Percentiles rank a stretch among this genome's conserved stretches.
These are phyloP conservation scores for Cystobasidium tubakii DNA, from an alignment of 768 basidiomycete genomes.

Conservation along the genomic window DNA sequence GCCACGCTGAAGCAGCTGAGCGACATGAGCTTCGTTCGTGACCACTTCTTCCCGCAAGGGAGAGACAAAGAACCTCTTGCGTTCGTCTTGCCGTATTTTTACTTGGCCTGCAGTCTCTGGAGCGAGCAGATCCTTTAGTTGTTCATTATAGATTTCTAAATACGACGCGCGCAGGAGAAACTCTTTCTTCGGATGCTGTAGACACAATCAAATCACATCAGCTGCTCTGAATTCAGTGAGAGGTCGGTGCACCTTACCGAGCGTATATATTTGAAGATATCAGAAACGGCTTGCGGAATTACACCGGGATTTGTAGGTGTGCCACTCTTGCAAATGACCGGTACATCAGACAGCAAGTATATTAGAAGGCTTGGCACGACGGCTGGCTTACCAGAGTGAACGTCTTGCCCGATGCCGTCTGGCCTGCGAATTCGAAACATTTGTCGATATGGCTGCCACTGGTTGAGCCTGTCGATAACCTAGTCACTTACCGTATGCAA, in stretches of 20 bases:
- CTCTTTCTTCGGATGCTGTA: constrained; percentile 66
- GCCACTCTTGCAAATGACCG: constrained; percentile 52
- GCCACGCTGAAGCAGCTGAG: constrained; percentile 75
- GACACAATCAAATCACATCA: neutral
- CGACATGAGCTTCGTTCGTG: constrained; percentile 77
- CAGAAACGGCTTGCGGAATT: constrained; percentile 84
- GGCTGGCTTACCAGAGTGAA: constrained; percentile 53
- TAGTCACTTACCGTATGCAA: constrained; percentile 58
- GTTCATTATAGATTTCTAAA: constrained; percentile 57
- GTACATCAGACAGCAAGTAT: no score
- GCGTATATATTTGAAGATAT: constrained; percentile 80
- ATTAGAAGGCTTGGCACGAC: no score
- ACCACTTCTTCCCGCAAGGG: constrained; percentile 91
- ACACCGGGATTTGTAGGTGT: constrained; percentile 73
- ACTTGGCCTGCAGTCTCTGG: constrained; percentile 42
- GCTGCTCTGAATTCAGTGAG: no score
- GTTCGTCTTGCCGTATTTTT: constrained; percentile 44
- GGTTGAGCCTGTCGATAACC: no score
- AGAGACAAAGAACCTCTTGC: constrained; percentile 53
- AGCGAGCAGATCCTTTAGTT: constrained; percentile 72
- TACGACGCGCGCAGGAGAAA: constrained; percentile 95
- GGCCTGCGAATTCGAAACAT: constrained; percentile 49
- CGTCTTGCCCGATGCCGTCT: constrained; percentile 77
- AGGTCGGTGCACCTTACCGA: constrained; percentile 45
- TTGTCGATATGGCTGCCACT: no score